Base-by-base conservation (phyloP, 2,329 filamentous ascomycete species). In the Colletotrichum siamense region DNA sequence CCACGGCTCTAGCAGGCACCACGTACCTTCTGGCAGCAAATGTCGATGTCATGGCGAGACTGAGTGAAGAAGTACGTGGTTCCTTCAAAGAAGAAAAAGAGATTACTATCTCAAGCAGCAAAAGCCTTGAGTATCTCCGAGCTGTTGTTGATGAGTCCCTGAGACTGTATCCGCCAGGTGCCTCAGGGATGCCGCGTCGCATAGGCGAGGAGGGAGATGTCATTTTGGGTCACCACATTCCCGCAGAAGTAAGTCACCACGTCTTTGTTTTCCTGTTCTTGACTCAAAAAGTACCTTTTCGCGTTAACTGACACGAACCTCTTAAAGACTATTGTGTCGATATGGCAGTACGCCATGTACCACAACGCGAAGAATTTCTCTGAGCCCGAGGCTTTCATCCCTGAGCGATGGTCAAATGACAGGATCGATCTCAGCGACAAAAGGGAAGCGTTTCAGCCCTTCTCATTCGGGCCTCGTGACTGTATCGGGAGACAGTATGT, bases 261-360 rank as follows among this genome's bases (percentile, higher is more conserved):
- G 22, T 15, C 22, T 6, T 72, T 0, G 0, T 8, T 12, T 26
- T 8, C 2, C 16, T 64, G 0, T 15, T 15, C 0, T 18, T 15
- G 3, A 10, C 18, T 13, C 4, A 2, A 0, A 6, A n/a, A 3
- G 4, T 57, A 34, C 13, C 5, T 24, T 22, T 0, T 15, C 2
- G 7, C 2, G 3, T 22, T 15, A 16, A 22, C 49, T 15, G 24
- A 13, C 4, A 8, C 16, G 4, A 8, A 22, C 5, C 1, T 3
- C 15, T 3, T 2, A 8, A 9, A 88, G 87, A 88, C 85, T 2
- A 77, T 80, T 8, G 83, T 90, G 0, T 83, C 84, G 0, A 81
- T 89, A 1, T 84, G 85, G 62, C 87, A 89, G 57, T 88, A 83
- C 78, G 83, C 87, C 4, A 82, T 86, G 15, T 87, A 87, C 76